Conservation (phyloP, 331 rosid genomes). For the Pyrus hybrid region DNA sequence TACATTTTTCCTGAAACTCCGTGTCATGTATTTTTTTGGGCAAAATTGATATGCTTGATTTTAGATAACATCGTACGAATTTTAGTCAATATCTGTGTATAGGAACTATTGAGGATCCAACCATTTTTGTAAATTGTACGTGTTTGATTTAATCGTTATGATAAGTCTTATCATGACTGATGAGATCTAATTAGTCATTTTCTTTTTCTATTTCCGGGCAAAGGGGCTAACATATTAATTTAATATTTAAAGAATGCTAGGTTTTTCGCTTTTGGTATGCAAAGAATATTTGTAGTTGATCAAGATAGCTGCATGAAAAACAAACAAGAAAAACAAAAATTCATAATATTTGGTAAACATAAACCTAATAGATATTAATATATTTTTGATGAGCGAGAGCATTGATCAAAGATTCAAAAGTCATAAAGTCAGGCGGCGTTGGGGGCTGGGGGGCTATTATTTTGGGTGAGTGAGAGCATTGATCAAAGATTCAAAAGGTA, state of each 20-base stretch:
- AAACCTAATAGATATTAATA: constrained; percentile 1
- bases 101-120: not conserved
- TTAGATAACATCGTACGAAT: not conserved
- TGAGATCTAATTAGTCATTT: no score
- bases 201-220: not conserved
- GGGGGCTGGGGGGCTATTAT: no score
- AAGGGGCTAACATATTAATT: not conserved
- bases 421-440: not conserved
- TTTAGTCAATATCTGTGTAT: not conserved
- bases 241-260: not conserved
- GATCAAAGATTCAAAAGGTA: no score
- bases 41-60: not conserved
- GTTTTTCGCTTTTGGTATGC: not conserved
- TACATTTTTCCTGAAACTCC: no score
- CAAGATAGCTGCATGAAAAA: not conserved
- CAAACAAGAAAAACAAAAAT: not conserved
- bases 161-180: not conserved
- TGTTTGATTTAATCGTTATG: not conserved
- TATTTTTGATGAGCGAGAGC: not conserved
- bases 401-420: not conserved
- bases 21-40: not conserved
- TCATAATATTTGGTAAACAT: not conserved
- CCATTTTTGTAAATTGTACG: not conserved
- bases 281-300: constrained; percentile 5
- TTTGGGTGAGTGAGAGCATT: no score